These are phyloP conservation scores for Lentinula raphanica DNA, from an alignment of 768 basidiomycete species.

Conservation along the genomic window DNA sequence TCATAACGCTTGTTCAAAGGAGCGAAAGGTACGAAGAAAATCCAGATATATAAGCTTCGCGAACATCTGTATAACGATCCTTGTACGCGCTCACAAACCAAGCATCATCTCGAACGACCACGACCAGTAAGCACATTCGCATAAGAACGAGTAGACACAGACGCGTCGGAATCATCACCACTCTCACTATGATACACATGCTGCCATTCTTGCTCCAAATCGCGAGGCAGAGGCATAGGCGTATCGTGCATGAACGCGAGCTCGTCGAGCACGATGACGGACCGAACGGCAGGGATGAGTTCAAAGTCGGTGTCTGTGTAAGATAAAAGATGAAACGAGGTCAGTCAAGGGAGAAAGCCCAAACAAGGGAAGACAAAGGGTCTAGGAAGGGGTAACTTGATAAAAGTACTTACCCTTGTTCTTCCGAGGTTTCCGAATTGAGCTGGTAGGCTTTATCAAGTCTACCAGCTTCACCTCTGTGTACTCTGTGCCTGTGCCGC, in stretches of 20 bases:
- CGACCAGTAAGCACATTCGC: constrained; percentile 33
- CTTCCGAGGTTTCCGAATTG: constrained; percentile 35
- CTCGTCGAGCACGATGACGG: constrained; percentile 59
- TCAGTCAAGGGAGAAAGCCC: neutral
- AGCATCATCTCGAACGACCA: no score
- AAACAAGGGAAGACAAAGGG: constrained; percentile 16
- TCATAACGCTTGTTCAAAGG: no score
- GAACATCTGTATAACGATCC: no score
- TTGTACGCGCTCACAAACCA: neutral
- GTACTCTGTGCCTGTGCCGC: no score
- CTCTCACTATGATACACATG: constrained; percentile 39
- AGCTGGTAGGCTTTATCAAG: constrained; percentile 19
- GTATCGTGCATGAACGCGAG: constrained; percentile 11
- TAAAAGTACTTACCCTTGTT: constrained; percentile 38
- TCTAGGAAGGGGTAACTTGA: no score
- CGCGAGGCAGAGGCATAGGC: constrained; percentile 18
- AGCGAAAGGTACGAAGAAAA: no score
- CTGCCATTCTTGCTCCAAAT: constrained; percentile 59
- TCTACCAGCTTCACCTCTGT: constrained; percentile 29
- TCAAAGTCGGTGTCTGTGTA: constrained; percentile 49
- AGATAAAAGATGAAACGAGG: neutral
- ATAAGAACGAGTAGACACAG: constrained; percentile 25
- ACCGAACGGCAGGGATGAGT: constrained; percentile 45
- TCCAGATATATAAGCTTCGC: no score
- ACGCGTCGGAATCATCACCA: constrained; percentile 21